Conservation (phyloP, 1,284 basidiomycete species). For the Ustilago hordei region DNA sequence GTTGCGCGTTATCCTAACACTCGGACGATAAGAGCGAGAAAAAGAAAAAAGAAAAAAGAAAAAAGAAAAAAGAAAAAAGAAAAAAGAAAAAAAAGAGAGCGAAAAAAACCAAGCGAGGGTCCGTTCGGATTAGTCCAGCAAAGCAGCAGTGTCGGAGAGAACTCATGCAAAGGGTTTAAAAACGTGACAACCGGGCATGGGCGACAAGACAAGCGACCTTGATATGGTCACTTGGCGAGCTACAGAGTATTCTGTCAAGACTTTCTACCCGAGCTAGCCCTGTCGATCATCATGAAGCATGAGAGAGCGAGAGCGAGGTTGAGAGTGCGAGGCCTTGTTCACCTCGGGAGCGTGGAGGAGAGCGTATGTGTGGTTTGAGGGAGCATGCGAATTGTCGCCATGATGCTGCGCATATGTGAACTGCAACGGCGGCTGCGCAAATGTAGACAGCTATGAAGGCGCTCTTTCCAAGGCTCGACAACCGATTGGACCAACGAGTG, state of each 20-base stretch:
- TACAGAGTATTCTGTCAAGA: background rate
- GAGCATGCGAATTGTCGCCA: background rate
- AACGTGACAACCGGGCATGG: conserved; percentile 12
- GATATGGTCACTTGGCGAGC: background rate
- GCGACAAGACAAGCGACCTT: background rate
- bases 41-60: background rate
- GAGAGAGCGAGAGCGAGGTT: conserved; percentile 2
- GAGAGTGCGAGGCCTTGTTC: background rate
- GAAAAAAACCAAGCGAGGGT: background rate
- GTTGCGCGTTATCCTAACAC: background rate
- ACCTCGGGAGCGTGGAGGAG: background rate
- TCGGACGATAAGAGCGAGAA: background rate
- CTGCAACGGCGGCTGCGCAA: background rate
- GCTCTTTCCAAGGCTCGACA: background rate
- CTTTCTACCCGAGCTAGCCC: background rate
- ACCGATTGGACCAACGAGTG: conserved; percentile 6
- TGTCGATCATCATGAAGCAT: background rate
- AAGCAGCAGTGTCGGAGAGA: background rate
- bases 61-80: background rate
- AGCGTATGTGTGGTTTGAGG: too few relatives aligned
- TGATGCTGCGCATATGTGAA: background rate
- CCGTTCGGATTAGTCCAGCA: background rate
- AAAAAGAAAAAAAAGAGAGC: background rate
- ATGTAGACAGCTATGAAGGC: background rate
- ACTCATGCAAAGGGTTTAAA: conserved; percentile 3